Evolutionary conservation across 306 rosid genomes (phyloP).

Genomic region (Carpinus fangiana): DNA sequence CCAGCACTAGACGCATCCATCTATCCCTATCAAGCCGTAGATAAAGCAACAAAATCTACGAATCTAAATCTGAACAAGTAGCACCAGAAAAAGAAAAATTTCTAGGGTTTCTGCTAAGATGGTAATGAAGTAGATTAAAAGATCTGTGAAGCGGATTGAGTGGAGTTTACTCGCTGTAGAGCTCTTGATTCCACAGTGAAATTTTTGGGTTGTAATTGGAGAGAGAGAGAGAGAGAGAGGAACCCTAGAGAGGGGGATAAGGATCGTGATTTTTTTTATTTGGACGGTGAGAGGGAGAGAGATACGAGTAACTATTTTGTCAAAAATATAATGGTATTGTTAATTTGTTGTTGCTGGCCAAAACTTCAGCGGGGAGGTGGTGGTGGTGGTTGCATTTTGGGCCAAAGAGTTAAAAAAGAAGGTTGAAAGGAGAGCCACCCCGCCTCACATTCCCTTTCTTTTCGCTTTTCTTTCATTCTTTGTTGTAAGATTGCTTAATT

Average conservation of each 20-base stretch:
- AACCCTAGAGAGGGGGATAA: constrained; percentile 65
- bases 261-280: constrained; percentile 32
- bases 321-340: background rate
- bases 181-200: constrained; percentile 5
- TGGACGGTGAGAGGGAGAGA: constrained; percentile 14
- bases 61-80: constrained; percentile 15
- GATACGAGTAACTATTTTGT: background rate
- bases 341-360: background rate
- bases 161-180: constrained; percentile 26
- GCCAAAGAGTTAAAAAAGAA: background rate
- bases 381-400: background rate
- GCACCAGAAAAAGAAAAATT: constrained; percentile 29
- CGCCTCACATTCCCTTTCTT: too few relatives aligned
- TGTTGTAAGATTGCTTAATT: too few relatives aligned
- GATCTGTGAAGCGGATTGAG: constrained; percentile 46
- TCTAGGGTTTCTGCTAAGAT: constrained; percentile 35
- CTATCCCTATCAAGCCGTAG: constrained; percentile 40
- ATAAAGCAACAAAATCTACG: constrained; percentile 18
- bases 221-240: constrained; percentile 24
- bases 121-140: constrained; percentile 29
- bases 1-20: constrained; percentile 83
- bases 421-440: too few relatives aligned
- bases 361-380: too few relatives aligned
- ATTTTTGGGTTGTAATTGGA: constrained; percentile 39
- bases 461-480: too few relatives aligned